Evolutionary conservation across 179 eudicot genomes (phyloP).

Genomic region (Beta corolliflora): DNA sequence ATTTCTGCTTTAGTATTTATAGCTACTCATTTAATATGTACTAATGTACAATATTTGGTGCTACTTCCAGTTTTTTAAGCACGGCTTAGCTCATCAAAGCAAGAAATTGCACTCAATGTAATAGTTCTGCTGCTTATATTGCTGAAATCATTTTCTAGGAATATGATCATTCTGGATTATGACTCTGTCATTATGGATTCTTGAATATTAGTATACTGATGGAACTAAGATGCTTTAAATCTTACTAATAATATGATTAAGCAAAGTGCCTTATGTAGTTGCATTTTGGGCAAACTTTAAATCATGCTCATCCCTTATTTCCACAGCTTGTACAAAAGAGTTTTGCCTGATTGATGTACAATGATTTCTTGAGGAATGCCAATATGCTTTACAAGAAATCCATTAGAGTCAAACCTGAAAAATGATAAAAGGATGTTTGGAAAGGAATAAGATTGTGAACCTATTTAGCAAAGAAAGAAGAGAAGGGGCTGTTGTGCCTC

Average conservation of each 20-base stretch:
- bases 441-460: too few relatives aligned
- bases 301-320: conserved; percentile 1
- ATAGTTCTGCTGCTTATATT: too few relatives aligned
- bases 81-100: too few relatives aligned
- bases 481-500: background rate
- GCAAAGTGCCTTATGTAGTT: background rate
- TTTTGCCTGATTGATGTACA: conserved; percentile 77
- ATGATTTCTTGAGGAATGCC: conserved; percentile 78
- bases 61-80: too few relatives aligned
- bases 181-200: background rate
- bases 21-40: too few relatives aligned
- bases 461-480: background rate
- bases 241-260: background rate
- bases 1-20: too few relatives aligned
- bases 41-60: too few relatives aligned
- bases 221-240: background rate
- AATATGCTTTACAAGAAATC: conserved; percentile 3
- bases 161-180: too few relatives aligned
- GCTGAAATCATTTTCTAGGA: too few relatives aligned
- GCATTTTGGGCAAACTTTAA: conserved; percentile 1
- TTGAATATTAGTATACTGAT: background rate
- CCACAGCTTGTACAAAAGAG: conserved; percentile 99
- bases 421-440: too few relatives aligned
- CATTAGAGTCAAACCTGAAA: too few relatives aligned
- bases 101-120: too few relatives aligned